Evolutionary conservation across 345 rosid genomes (phyloP).

Genomic region (Atalantia buxifolia): DNA sequence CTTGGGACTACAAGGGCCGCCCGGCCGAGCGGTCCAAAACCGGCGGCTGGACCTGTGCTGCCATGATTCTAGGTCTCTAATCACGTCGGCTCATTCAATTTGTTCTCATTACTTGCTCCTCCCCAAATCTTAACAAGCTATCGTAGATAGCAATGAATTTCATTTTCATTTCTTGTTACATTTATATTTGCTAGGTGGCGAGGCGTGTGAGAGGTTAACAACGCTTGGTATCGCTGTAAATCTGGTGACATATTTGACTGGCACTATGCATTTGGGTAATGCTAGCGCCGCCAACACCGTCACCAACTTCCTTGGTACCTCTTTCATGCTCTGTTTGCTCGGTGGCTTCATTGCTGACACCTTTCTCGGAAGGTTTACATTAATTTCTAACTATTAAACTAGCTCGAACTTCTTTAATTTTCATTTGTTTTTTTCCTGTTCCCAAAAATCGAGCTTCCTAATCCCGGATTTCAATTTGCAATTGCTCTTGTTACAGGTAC

Average conservation of each 20-base stretch:
- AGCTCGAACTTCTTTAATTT: no score
- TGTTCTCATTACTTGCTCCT: no score
- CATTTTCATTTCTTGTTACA: neutral
- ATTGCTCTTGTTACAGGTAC: slow-evolving; percentile 43
- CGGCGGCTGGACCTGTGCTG: slow-evolving; percentile 92
- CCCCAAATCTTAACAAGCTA: no score
- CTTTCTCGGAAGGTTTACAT: slow-evolving; percentile 78
- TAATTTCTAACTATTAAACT: neutral
- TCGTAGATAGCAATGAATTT: no score
- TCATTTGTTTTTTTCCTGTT: no score
- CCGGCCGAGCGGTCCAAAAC: slow-evolving; percentile 58
- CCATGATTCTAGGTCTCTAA: slow-evolving; percentile 80
- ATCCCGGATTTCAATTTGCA: neutral
- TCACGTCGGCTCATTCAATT: no score
- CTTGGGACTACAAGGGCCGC: slow-evolving; percentile 91
- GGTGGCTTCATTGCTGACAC: slow-evolving; percentile 96
- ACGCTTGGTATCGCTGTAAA: slow-evolving; percentile 93
- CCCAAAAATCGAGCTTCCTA: neutral
- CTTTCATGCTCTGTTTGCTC: slow-evolving; percentile 90
- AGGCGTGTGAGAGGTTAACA: slow-evolving; percentile 84
- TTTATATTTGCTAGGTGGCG: slow-evolving; percentile 43
- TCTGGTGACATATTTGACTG: slow-evolving; percentile 86
- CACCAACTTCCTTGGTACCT: slow-evolving; percentile 91
- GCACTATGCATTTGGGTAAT: slow-evolving; percentile 87
- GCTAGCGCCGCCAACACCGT: slow-evolving; percentile 83